Percentiles rank a stretch among this genome's conserved stretches.
Conservation (phyloP, 1,139 yeast genomes). For the Magnusiomyces sp. region DNA sequence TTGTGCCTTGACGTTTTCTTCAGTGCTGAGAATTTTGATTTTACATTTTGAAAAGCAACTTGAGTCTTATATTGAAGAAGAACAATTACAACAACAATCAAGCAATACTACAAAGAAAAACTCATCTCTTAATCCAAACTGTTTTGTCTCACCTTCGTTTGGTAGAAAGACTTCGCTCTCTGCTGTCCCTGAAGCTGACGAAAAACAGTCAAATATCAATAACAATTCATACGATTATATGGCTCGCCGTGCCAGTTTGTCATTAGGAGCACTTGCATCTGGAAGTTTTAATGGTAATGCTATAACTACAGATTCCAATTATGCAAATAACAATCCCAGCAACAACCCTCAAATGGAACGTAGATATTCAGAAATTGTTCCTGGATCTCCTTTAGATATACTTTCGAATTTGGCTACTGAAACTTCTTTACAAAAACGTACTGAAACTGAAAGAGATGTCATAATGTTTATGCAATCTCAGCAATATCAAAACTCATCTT, state of each 20-base stretch:
- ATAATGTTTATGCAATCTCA: background rate
- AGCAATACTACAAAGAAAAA: no score
- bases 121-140: no score
- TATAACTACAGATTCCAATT: background rate
- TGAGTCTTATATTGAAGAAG: slow-evolving; percentile 1
- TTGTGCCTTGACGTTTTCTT: slow-evolving; percentile 21
- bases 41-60: slow-evolving; percentile 27
- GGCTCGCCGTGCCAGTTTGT: no score
- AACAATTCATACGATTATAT: no score
- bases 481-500: background rate
- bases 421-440: slow-evolving; percentile 13
- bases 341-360: no score
- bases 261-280: no score
- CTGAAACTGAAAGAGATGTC: slow-evolving; percentile 1
- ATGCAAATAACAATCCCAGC: background rate
- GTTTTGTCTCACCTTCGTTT: no score
- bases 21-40: slow-evolving; percentile 24
- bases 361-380: slow-evolving; percentile 6
- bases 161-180: no score
- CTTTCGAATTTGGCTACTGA: slow-evolving; percentile 23
- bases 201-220: background rate
- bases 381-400: slow-evolving; percentile 28
- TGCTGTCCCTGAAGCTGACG: no score
- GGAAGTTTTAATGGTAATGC: background rate
- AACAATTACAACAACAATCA: background rate